Evolutionary conservation across 208 protist genomes (phyloP), one percentile per base, ranked within the genome.

Genomic region (Acanthamoeba royreba): DNA sequence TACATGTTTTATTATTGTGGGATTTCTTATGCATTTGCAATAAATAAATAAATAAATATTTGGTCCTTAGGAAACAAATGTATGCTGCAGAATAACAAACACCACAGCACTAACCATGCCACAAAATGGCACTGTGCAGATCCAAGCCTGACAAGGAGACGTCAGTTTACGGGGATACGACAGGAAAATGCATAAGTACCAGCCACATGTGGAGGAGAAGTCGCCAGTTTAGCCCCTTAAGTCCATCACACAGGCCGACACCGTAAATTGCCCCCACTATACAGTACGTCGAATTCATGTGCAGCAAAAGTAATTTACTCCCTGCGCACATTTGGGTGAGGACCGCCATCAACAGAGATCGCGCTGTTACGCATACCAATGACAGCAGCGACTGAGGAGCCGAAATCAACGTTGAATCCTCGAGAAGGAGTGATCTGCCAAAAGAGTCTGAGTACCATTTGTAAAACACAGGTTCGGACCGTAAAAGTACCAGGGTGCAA

Each of bases 271-370:
- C 43, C 7, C 69, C 69, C 69, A 81, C 69, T 81, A 81, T 81
- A 49, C 69, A 81, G 31, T 81, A 81, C 40, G 69, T 81, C 19
- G 69, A 81, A 42, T 81, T 81, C 69, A 81, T 81, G 69, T 81
- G 69, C 11, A 81, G 69, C 69, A 47, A 13, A 4, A 81, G 40
- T 35, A 81, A 81, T 28, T 81, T 81, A n/a, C 69, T 81, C 69
- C 69, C 69, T 81, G 69, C 31, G n/a, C n/a, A n/a, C n/a, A n/a
- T 2, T 0, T 11, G 0, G 25, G 61, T 40, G 28, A 35, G 28
- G 17, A 1, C 1, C 61, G 61, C 4, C 22, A 47, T 19, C 4
- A 47, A 49, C 13, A 13, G 49, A 58, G 49, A 58, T 58, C 13
- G 49, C 15, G 22, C 13, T 13, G 49, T 13, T 58, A 42, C 19